Evolutionary conservation across 2,329 filamentous ascomycete species (phyloP).

Genomic region (Ceratocystis diversiconidia): DNA sequence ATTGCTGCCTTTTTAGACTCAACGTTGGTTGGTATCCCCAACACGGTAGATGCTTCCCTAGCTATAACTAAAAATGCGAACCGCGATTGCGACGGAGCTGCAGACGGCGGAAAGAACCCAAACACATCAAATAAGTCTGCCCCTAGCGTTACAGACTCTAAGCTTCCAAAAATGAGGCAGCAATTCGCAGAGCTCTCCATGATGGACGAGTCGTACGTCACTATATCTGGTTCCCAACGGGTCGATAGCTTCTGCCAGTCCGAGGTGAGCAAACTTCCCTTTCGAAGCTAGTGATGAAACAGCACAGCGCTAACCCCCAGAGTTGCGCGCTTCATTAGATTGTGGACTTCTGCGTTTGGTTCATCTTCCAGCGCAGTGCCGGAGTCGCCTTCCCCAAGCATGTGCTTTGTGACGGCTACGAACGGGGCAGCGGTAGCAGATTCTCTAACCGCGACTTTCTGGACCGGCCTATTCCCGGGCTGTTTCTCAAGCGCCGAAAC

Average conservation of each 20-base stretch:
- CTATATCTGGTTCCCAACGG: constrained; percentile 30
- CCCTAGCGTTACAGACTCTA: neutral
- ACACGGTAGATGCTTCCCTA: neutral
- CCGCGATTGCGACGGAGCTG: neutral
- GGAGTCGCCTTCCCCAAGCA: constrained; percentile 41
- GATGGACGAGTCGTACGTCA: constrained; percentile 40
- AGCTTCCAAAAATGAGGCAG: neutral
- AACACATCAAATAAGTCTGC: neutral
- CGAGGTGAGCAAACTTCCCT: constrained; percentile 37
- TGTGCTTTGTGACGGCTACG: constrained; percentile 72
- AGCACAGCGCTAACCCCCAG: constrained; percentile 9
- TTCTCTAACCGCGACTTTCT: constrained; percentile 32
- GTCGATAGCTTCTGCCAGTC: constrained; percentile 41
- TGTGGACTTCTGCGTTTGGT: constrained; percentile 63
- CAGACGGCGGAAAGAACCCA: neutral
- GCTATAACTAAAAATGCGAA: neutral
- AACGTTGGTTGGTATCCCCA: constrained; percentile 15
- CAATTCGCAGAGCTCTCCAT: constrained; percentile 7
- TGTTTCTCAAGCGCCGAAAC: constrained; percentile 51
- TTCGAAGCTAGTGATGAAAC: constrained; percentile 6
- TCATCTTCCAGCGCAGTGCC: constrained; percentile 49
- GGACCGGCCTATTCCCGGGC: constrained; percentile 45
- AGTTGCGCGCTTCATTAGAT: constrained; percentile 35
- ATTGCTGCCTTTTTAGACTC: constrained; percentile 19
- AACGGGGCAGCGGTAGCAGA: constrained; percentile 31